phyloP scores from a whole-genome alignment of 768 basidiomycete species.

The Cystobasidium onofrii region DNA sequence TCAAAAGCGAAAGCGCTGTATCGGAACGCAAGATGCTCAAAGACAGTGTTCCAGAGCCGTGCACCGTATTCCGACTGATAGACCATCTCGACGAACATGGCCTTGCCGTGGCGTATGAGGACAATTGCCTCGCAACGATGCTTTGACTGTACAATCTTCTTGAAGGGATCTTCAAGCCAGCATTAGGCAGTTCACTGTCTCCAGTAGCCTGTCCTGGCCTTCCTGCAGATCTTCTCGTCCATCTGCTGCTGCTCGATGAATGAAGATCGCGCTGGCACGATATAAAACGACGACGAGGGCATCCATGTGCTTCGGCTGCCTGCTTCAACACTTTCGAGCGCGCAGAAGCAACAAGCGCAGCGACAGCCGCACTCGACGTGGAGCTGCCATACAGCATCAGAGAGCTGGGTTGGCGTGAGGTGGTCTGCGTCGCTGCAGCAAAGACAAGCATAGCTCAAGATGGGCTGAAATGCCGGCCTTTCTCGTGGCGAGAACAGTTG shows the following conservation, averaged over 20 bases:
- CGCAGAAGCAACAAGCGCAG: background rate
- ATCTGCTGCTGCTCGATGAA: too few species aligned
- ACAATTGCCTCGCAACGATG: background rate
- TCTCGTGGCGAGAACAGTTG: too few species aligned
- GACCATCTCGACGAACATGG: background rate
- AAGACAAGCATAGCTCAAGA: background rate
- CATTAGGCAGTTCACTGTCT: background rate
- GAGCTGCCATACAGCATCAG: background rate
- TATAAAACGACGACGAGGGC: background rate
- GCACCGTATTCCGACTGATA: background rate
- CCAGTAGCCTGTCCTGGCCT: background rate
- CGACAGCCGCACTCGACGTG: background rate
- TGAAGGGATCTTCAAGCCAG: background rate
- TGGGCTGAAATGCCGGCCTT: too few species aligned
- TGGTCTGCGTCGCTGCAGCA: too few species aligned
- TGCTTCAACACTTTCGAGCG: background rate
- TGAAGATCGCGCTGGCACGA: background rate
- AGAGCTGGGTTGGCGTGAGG: too few species aligned
- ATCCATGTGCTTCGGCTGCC: background rate
- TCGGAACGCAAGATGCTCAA: background rate
- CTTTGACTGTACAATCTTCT: background rate
- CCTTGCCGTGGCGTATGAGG: background rate
- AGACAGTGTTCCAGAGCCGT: background rate
- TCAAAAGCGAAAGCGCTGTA: background rate
- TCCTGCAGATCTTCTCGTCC: background rate